Evolutionary conservation across 441 rosid genomes (phyloP).

Genomic region (Adansonia rubrostipa): DNA sequence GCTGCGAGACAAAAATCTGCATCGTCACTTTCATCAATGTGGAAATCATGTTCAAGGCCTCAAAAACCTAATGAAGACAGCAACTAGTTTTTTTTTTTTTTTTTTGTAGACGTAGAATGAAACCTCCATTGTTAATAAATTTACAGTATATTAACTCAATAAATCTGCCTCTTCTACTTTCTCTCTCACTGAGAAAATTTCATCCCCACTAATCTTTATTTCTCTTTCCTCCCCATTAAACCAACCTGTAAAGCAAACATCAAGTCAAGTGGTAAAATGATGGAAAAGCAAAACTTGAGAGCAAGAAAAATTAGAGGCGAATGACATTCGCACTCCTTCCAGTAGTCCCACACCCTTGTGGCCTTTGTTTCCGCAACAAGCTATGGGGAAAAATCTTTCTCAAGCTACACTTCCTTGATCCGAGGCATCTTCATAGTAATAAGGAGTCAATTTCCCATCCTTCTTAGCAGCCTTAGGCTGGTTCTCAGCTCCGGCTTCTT

Average conservation of each 20-base stretch:
- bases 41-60: not conserved
- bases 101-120: not conserved
- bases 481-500: slow-evolving; percentile 63
- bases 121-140: slow-evolving; percentile 23
- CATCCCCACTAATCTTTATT: too few species aligned
- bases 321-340: not conserved
- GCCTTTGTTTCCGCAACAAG: slow-evolving; percentile 35
- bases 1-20: too few species aligned
- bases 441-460: slow-evolving; percentile 83
- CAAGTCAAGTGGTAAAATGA: slow-evolving; percentile 25
- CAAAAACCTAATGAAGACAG: not conserved
- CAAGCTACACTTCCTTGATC: too few species aligned
- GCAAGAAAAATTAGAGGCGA: slow-evolving; percentile 21
- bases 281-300: slow-evolving; percentile 18
- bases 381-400: not conserved
- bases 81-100: not conserved
- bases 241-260: slow-evolving; percentile 27
- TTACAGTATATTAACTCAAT: slow-evolving; percentile 28
- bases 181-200: too few species aligned
- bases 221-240: too few species aligned
- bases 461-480: slow-evolving; percentile 32
- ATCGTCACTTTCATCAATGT: too few species aligned
- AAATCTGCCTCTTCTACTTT: not conserved
- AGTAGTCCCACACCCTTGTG: slow-evolving; percentile 17
- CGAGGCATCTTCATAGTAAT: slow-evolving; percentile 38